These are phyloP conservation scores for Juglanconis oblonga DNA, from an alignment of 2,329 filamentous ascomycete species.

Conservation along the genomic window DNA sequence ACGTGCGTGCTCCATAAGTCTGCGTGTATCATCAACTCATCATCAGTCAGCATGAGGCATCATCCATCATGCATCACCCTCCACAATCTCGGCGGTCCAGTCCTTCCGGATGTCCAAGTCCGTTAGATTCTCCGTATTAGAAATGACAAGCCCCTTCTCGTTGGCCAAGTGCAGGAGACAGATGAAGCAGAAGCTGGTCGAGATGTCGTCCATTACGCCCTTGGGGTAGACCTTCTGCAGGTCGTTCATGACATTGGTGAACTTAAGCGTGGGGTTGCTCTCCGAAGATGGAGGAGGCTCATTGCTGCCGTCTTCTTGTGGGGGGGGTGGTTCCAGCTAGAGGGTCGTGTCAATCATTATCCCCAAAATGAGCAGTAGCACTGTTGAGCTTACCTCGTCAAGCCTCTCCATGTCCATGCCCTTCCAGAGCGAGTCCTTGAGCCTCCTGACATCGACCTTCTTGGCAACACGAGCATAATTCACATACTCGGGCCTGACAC, in stretches of 20 bases:
- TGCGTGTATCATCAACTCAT: not conserved
- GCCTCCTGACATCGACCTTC: slow-evolving; percentile 65
- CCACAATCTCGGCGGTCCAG: slow-evolving; percentile 56
- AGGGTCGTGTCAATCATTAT: not conserved
- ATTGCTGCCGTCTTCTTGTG: slow-evolving; percentile 28
- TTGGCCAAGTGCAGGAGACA: slow-evolving; percentile 88
- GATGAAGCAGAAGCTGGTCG: slow-evolving; percentile 91
- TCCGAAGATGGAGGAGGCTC: slow-evolving; percentile 24
- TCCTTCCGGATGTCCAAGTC: slow-evolving; percentile 63
- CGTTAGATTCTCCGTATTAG: slow-evolving; percentile 56
- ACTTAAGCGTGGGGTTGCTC: slow-evolving; percentile 64
- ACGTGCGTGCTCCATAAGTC: not conserved
- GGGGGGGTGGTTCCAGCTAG: slow-evolving; percentile 32
- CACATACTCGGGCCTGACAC: slow-evolving; percentile 65
- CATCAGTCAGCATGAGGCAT: not conserved
- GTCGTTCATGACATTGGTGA: slow-evolving; percentile 88
- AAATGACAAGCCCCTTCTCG: slow-evolving; percentile 81
- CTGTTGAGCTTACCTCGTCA: slow-evolving; percentile 38
- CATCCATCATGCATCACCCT: slow-evolving; percentile 24
- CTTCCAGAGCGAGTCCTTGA: slow-evolving; percentile 71
- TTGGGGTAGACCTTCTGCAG: slow-evolving; percentile 83
- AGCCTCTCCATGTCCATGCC: slow-evolving; percentile 57
- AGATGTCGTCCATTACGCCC: slow-evolving; percentile 87
- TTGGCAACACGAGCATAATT: slow-evolving; percentile 69
- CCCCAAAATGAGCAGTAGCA: not conserved